Evolutionary conservation across 2,329 filamentous ascomycete genomes (phyloP), one percentile per base, ranked within the genome.

Genomic region (Botrytis deweyae): DNA sequence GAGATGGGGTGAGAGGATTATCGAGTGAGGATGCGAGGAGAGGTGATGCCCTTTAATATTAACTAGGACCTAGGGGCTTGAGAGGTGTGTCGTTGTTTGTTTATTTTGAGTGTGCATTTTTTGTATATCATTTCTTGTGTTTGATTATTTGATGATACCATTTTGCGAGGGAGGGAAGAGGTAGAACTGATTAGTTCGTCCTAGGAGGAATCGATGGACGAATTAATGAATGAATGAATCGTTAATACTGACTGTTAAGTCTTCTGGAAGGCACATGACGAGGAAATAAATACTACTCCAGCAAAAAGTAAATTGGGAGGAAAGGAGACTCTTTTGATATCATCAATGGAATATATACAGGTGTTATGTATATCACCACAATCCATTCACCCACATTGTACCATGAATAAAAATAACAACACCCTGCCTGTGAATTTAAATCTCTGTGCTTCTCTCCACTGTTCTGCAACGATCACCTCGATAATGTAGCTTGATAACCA

Each of bases 21-120:
- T 74, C 49, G 9, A 76, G 77, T 44, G 76, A 79, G 38, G 78
- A 79, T 74, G 72, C 71, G 36, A 78, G 58, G 74, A 77, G 55
- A 16, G 76, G 78, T 7, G 62, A 76, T 71, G 77, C 73, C 2
- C 14, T 78, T 63, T 78, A 66, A 62, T 40, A 3, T 62, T 40
- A 22, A 38, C 36, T 62, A 16, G 14, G n/a, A 18, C 7, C 25
- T 22, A 20, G 9, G 16, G 38, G 8, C 7, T 14, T 25, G 25
- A 20, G 38, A 40, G 4, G 36, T 4, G 36, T 40, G 18, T 8
- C 4, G 12, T 38, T 38, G 33, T 40, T 22, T 18, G 22, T 66
- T 49, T 38, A 20, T 55, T n/a, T 67, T 55, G 46, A 40, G 25
- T 42, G 49, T 18, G 36, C 25, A 42, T 68, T 58, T 49, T 68